Conservation (phyloP, 176 grass and related monocot genomes). For the Sorghum bicolor region Sorghum_bicolor_NCBIv3 NC_012877.2:34780001-34780500, state of each 20-base stretch:
- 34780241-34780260: conserved; percentile 30
- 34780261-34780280: conserved; percentile 29
- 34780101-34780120: conserved; percentile 20
- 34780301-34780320: conserved; percentile 14
- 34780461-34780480: conserved; percentile 28
- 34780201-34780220: not conserved
- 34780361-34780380: conserved; percentile 14
- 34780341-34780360: conserved; percentile 7
- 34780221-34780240: not conserved
- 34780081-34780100: conserved; percentile 41
- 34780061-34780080: conserved; percentile 24
- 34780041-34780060: conserved; percentile 19
- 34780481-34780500: conserved; percentile 14
- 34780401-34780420: conserved; percentile 37
- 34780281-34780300: conserved; percentile 10
- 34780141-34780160: conserved; percentile 19
- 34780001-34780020: not conserved
- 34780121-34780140: conserved; percentile 9
- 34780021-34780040: conserved; percentile 24
- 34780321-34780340: conserved; percentile 22
- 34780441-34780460: conserved; percentile 10
- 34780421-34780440: not conserved
- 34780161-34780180: not conserved
- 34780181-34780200: conserved; percentile 21
- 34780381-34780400: conserved; percentile 4